A percentile compares a stretch with the other conserved stretches of the same genome.
phyloP scores from a whole-genome alignment of 2,329 filamentous ascomycete genomes.

The Neobulgaria alba region DNA sequence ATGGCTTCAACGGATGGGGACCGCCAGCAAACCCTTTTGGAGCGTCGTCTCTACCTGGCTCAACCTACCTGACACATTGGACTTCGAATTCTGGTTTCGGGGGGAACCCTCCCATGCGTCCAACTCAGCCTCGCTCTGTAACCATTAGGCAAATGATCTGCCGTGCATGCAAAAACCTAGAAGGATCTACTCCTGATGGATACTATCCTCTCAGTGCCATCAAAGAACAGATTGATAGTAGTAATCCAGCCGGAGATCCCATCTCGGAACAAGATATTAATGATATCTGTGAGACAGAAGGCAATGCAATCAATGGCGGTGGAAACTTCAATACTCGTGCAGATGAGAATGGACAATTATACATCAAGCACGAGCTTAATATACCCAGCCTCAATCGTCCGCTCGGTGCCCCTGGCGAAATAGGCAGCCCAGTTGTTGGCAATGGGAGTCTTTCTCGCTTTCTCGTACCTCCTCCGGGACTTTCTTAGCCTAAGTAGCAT shows the following conservation, averaged over 20 bases:
- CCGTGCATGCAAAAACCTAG: conserved; percentile 62
- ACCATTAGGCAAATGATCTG: conserved; percentile 67
- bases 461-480: conserved; percentile 21
- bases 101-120: conserved; percentile 30
- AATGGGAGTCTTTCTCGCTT: conserved; percentile 22
- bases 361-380: conserved; percentile 49
- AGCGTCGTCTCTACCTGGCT: conserved; percentile 26
- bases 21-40: conserved; percentile 28
- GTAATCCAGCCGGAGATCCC: conserved; percentile 36
- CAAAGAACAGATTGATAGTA: conserved; percentile 53
- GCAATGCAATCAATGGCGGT: conserved; percentile 76
- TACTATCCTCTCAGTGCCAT: conserved; percentile 63
- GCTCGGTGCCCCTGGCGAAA: conserved; percentile 55
- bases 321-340: conserved; percentile 62
- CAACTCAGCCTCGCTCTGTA: conserved; percentile 55
- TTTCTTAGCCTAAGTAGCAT: conserved; percentile 10
- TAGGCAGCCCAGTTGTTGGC: conserved; percentile 55
- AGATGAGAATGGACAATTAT: conserved; percentile 18
- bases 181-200: conserved; percentile 42
- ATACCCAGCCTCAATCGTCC: conserved; percentile 33
- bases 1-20: conserved; percentile 27
- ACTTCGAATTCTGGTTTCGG: conserved; percentile 39
- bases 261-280: conserved; percentile 61
- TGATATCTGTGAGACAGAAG: conserved; percentile 79
- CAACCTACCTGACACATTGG: conserved; percentile 25